Evolutionary conservation across 345 rosid species (phyloP), one percentile per base, ranked within the genome.

Genomic region (Hibiscus tridactylites): DNA sequence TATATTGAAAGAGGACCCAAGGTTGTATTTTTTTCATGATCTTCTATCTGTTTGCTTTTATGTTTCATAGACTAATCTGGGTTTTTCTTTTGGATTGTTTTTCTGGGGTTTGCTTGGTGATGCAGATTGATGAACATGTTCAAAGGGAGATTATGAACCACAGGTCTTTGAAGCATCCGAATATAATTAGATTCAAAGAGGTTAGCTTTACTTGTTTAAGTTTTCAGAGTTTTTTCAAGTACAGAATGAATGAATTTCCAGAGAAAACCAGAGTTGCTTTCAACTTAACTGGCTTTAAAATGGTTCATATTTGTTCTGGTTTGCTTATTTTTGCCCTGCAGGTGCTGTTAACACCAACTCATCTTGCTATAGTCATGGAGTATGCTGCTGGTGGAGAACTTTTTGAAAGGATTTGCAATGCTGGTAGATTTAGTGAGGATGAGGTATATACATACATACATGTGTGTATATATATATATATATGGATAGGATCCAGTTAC

Each of bases 121-220:
- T 76, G 58, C 85, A 91, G 98, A 91, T 93, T 70, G 97, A 93
- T 80, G 94, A 93, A 82, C 92, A 91, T 79, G 97, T 93, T 31
- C 97, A 90, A 73, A 88, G 98, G 78, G 98, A 93, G 87, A 93
- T 93, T 72, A 93, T 91, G 78, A 93, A 91, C 75, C 98, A 91
- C 75, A 88, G 97, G 75, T 85, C 94, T 73, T 84, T 91, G 69
- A 89, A 90, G 76, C 98, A 93, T 76, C 94, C 94, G 3, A 91
- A 93, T 72, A 93, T 93, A 61, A 85, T 89, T 71, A 82, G 92
- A 68, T 93, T 93, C 73, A 91, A 87, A 79, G 97, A 89, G 91
- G 98, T 83, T 83, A 39, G 44, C 2, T 39, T 39, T 39, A 7
- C 44, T 39, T 39, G 44, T 39, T 31, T 31, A 31, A 31, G 35